Percentiles rank a stretch among this genome's conserved stretches.
phyloP scores from a whole-genome alignment of 2,329 filamentous ascomycete genomes.

The Colletotrichum scovillei region DNA sequence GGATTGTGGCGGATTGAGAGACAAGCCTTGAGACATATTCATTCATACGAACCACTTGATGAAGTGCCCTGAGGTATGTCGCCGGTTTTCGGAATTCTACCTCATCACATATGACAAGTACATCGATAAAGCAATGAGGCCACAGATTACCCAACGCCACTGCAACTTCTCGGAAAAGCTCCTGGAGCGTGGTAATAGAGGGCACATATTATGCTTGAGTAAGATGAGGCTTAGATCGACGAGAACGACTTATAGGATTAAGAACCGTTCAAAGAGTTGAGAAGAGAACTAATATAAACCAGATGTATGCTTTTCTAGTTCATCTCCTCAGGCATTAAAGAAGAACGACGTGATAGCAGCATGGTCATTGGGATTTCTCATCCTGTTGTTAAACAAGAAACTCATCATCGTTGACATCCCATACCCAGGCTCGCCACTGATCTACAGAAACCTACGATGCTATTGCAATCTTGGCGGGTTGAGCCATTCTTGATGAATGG shows the following conservation, averaged over 20 bases:
- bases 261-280: slow-evolving; percentile 54
- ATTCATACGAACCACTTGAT: background rate
- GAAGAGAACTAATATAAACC: slow-evolving; percentile 63
- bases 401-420: slow-evolving; percentile 62
- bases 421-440: slow-evolving; percentile 54
- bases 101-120: slow-evolving; percentile 12
- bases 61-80: background rate
- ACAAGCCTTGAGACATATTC: background rate
- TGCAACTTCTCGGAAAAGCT: slow-evolving; percentile 39
- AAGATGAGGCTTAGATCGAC: background rate
- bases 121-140: slow-evolving; percentile 37
- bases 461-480: slow-evolving; percentile 40
- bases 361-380: slow-evolving; percentile 35
- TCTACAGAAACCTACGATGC: slow-evolving; percentile 35
- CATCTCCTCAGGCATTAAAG: slow-evolving; percentile 57
- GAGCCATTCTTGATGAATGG: slow-evolving; percentile 51
- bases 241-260: background rate
- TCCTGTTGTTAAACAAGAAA: slow-evolving; percentile 40
- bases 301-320: slow-evolving; percentile 54
- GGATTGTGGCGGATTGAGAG: slow-evolving; percentile 17
- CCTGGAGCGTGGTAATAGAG: slow-evolving; percentile 38
- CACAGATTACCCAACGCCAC: slow-evolving; percentile 9
- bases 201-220: slow-evolving; percentile 34
- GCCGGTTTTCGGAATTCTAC: background rate
- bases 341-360: slow-evolving; percentile 55